Conservation (phyloP, 2,329 filamentous ascomycete species). For the Trichoderma sp. region DNA sequence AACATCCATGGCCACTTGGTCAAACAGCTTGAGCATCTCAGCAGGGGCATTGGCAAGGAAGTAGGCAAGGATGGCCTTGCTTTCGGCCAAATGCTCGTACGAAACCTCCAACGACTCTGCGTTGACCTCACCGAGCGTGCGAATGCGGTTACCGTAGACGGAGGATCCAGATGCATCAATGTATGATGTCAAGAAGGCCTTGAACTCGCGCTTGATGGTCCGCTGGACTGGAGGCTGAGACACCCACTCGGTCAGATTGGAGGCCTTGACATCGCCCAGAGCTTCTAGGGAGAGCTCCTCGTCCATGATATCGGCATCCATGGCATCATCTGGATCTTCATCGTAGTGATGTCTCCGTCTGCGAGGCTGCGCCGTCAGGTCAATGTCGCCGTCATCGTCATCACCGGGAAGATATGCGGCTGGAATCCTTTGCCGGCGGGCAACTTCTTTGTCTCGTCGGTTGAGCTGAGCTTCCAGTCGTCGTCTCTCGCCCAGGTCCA, state of each 20-base stretch:
- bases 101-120: slow-evolving; percentile 95
- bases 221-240: slow-evolving; percentile 84
- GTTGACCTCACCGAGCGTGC: slow-evolving; percentile 95
- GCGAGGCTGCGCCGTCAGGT: slow-evolving; percentile 81
- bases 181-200: slow-evolving; percentile 93
- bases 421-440: slow-evolving; percentile 63
- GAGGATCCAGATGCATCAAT: slow-evolving; percentile 85
- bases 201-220: slow-evolving; percentile 95
- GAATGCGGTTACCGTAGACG: slow-evolving; percentile 91
- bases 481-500: slow-evolving; percentile 65
- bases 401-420: slow-evolving; percentile 75
- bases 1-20: slow-evolving; percentile 94
- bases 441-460: slow-evolving; percentile 69
- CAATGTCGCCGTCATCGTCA: slow-evolving; percentile 79
- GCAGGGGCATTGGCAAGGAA: slow-evolving; percentile 93
- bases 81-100: slow-evolving; percentile 84
- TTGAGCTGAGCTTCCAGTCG: slow-evolving; percentile 71
- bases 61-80: slow-evolving; percentile 91
- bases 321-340: slow-evolving; percentile 87
- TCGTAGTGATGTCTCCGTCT: slow-evolving; percentile 88
- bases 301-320: slow-evolving; percentile 91
- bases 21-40: slow-evolving; percentile 95
- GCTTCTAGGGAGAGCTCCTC: slow-evolving; percentile 92
- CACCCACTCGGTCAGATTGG: slow-evolving; percentile 93
- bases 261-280: slow-evolving; percentile 87